These are phyloP conservation scores for Moesziomyces parantarcticus DNA, from an alignment of 1,284 basidiomycete genomes.

Conservation along the genomic window DNA sequence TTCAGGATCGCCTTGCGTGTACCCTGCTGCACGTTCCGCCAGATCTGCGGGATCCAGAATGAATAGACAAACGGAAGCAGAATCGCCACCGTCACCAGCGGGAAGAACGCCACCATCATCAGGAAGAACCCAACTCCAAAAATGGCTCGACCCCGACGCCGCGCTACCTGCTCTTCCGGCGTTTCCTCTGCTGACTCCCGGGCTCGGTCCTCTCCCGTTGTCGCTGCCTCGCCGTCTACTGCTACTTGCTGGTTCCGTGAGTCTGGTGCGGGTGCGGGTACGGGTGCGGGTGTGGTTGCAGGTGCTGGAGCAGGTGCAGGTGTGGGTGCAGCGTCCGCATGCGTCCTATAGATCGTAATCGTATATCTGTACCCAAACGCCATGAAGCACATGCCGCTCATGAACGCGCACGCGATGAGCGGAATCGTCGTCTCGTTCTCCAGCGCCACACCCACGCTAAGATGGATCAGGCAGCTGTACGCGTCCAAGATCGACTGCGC, in stretches of 20 bases:
- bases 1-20: conserved; percentile 76
- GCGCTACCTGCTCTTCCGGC: conserved; percentile 13
- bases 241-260: too few relatives aligned
- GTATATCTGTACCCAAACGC: conserved; percentile 42
- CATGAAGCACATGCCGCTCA: conserved; percentile 42
- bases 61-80: conserved; percentile 80
- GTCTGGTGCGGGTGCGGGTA: not conserved
- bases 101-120: conserved; percentile 33
- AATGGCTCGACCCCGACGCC: conserved; percentile 17
- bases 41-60: conserved; percentile 84
- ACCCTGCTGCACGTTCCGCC: conserved; percentile 78
- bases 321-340: conserved; percentile 29
- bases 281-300: not conserved
- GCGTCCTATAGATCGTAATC: conserved; percentile 30
- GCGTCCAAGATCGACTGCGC: conserved; percentile 63
- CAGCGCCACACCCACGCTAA: conserved; percentile 38
- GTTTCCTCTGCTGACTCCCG: not conserved
- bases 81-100: conserved; percentile 59
- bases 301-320: conserved; percentile 11
- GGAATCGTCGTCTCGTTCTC: conserved; percentile 39
- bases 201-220: too few relatives aligned
- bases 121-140: conserved; percentile 20
- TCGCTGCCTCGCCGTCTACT: not conserved
- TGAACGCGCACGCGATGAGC: conserved; percentile 38
- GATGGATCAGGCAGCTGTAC: conserved; percentile 39